These are phyloP conservation scores for Pulveroboletus sp. DNA, from an alignment of 768 basidiomycete genomes.

Conservation along the genomic window DNA sequence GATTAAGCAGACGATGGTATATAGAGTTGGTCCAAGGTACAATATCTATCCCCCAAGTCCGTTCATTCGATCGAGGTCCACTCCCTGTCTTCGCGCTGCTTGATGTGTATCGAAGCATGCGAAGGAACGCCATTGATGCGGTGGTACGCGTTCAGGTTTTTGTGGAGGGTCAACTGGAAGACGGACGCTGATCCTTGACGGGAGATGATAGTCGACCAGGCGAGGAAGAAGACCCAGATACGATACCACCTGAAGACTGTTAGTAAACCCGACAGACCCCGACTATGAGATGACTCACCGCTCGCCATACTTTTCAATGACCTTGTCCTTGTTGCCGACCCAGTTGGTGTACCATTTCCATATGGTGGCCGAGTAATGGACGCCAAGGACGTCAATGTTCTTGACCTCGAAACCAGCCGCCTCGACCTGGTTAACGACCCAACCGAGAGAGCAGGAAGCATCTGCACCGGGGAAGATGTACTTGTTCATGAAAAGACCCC, in stretches of 20 bases:
- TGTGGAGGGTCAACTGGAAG: slow-evolving; percentile 97
- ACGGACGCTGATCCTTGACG: slow-evolving; percentile 88
- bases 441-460: slow-evolving; percentile 90
- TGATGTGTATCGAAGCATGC: slow-evolving; percentile 77
- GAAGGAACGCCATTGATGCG: slow-evolving; percentile 80
- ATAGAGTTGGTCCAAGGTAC: slow-evolving; percentile 9
- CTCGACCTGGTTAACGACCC: slow-evolving; percentile 89
- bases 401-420: slow-evolving; percentile 94
- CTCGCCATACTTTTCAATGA: slow-evolving; percentile 86
- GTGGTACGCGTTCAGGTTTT: slow-evolving; percentile 95
- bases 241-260: slow-evolving; percentile 66
- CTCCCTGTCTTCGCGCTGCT: slow-evolving; percentile 28
- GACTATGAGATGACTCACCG: slow-evolving; percentile 31
- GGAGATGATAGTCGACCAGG: slow-evolving; percentile 80
- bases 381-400: slow-evolving; percentile 93
- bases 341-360: slow-evolving; percentile 97
- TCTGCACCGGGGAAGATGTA: slow-evolving; percentile 99
- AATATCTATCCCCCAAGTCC: slow-evolving; percentile 6
- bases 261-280: not conserved
- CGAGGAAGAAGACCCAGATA: slow-evolving; percentile 96
- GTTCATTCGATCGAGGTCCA: slow-evolving; percentile 25
- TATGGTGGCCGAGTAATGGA: slow-evolving; percentile 92
- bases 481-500: slow-evolving; percentile 97
- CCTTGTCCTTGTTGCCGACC: slow-evolving; percentile 88
- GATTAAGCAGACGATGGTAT: slow-evolving; percentile 27